phyloP scores from a whole-genome alignment of 2,329 filamentous ascomycete species.

The Graphilbum fragrans region DNA sequence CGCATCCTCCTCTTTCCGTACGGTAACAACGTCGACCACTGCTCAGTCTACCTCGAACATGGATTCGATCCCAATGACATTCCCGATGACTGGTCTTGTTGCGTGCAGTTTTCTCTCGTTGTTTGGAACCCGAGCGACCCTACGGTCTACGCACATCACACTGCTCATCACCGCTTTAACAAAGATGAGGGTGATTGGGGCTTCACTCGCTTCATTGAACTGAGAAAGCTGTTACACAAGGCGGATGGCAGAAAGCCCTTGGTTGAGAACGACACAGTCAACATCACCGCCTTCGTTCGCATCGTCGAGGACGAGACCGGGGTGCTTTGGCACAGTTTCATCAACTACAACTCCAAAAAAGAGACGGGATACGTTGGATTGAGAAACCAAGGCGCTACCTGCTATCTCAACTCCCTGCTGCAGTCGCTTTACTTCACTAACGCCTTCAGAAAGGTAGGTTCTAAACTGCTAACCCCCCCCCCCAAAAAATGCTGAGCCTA shows the following conservation, averaged over 20 bases:
- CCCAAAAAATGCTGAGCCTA: too few relatives aligned
- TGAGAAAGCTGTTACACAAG: constrained; percentile 70
- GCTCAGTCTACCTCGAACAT: constrained; percentile 93
- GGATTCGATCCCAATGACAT: constrained; percentile 65
- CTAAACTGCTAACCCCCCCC: too few relatives aligned
- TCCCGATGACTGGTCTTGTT: constrained; percentile 91
- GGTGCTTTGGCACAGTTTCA: constrained; percentile 82
- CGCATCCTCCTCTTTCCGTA: constrained; percentile 90
- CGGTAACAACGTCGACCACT: constrained; percentile 87
- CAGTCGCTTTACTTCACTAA: constrained; percentile 84
- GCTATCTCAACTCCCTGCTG: constrained; percentile 74
- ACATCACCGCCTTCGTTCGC: constrained; percentile 72
- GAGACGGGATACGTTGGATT: constrained; percentile 95
- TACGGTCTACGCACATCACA: constrained; percentile 67
- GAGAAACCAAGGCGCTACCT: constrained; percentile 91
- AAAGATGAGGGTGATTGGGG: constrained; percentile 97
- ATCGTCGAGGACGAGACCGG: constrained; percentile 80
- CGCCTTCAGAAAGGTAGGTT: constrained; percentile 84
- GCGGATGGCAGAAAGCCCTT: constrained; percentile 60
- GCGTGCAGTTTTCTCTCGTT: constrained; percentile 88
- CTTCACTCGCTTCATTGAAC: constrained; percentile 90
- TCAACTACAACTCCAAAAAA: constrained; percentile 97
- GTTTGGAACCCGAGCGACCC: constrained; percentile 92
- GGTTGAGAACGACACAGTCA: constrained; percentile 64
- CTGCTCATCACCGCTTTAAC: constrained; percentile 90